Conservation (phyloP, 75 land plant genomes). For the Pinus taeda region DNA sequence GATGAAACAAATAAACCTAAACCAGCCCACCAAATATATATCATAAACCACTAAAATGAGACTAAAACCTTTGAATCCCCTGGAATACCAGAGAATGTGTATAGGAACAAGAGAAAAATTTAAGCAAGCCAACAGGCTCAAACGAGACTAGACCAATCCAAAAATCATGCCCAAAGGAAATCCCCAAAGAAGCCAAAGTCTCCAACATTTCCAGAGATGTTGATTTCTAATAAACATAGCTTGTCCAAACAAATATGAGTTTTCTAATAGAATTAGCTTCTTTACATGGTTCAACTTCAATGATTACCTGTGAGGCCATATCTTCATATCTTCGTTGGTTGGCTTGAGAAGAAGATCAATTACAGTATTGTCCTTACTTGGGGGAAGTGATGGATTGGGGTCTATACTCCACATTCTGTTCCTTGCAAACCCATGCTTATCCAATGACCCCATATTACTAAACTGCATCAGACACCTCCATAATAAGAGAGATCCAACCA, state of each 20-base stretch:
- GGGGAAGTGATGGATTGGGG: conserved; percentile 13
- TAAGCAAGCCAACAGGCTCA: too few species aligned
- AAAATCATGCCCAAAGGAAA: neutral
- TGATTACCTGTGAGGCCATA: conserved; percentile 24
- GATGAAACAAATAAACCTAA: too few species aligned
- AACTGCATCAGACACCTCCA: conserved; percentile 15
- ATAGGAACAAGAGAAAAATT: too few species aligned
- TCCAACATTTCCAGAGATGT: conserved; percentile 2
- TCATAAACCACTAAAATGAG: too few species aligned
- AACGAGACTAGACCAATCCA: too few species aligned
- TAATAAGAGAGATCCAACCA: neutral
- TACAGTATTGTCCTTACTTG: conserved; percentile 4
- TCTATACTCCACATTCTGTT: conserved; percentile 25
- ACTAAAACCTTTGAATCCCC: too few species aligned
- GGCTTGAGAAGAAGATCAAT: conserved; percentile 26
- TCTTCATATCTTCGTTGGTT: conserved; percentile 18
- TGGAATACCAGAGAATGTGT: too few species aligned
- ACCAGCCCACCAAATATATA: too few species aligned
- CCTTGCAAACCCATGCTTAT: conserved; percentile 26
- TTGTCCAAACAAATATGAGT: neutral
- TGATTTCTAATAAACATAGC: neutral
- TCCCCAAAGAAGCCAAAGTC: neutral
- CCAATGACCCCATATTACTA: conserved; percentile 16
- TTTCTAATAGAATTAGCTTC: neutral
- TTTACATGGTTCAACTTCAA: neutral